phyloP scores from a whole-genome alignment of 2,329 filamentous ascomycete species.

The Bimuria novae-zelandiae region DNA sequence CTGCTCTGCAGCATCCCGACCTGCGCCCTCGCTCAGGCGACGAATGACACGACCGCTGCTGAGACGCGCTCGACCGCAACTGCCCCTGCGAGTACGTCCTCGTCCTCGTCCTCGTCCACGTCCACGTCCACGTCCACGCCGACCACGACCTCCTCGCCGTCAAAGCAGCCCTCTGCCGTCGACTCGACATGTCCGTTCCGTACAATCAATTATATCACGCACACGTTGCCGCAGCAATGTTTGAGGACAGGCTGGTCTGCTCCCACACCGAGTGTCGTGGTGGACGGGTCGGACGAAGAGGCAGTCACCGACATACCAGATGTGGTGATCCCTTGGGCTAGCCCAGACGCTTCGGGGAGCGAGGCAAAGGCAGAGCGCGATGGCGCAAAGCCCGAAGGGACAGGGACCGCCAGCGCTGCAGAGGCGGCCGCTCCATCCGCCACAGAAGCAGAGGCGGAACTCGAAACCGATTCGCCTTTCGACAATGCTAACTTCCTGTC shows the following conservation, averaged over 20 bases:
- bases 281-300: conserved; percentile 18
- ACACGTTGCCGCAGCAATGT: conserved; percentile 76
- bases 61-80: conserved; percentile 30
- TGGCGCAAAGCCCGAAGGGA: conserved; percentile 9
- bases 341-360: conserved; percentile 13
- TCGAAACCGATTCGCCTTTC: conserved; percentile 67
- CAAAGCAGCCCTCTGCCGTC: conserved; percentile 14
- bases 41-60: conserved; percentile 37
- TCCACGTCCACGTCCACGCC: conserved; percentile 17
- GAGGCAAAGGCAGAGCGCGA: conserved; percentile 11
- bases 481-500: conserved; percentile 87
- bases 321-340: conserved; percentile 14
- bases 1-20: conserved; percentile 40
- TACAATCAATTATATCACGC: conserved; percentile 82
- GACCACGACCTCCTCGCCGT: conserved; percentile 18
- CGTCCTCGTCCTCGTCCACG: conserved; percentile 18
- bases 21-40: conserved; percentile 30
- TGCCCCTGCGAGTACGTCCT: conserved; percentile 23
- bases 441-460: conserved; percentile 52
- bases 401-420: conserved; percentile 11
- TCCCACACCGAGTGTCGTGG: conserved; percentile 19
- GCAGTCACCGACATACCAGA: conserved; percentile 17
- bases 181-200: conserved; percentile 56
- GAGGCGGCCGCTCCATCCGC: conserved; percentile 15
- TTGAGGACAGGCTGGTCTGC: conserved; percentile 64